Evolutionary conservation across 768 basidiomycete species (phyloP), one percentile per base, ranked within the genome.

Genomic region (Mycena amicta): DNA sequence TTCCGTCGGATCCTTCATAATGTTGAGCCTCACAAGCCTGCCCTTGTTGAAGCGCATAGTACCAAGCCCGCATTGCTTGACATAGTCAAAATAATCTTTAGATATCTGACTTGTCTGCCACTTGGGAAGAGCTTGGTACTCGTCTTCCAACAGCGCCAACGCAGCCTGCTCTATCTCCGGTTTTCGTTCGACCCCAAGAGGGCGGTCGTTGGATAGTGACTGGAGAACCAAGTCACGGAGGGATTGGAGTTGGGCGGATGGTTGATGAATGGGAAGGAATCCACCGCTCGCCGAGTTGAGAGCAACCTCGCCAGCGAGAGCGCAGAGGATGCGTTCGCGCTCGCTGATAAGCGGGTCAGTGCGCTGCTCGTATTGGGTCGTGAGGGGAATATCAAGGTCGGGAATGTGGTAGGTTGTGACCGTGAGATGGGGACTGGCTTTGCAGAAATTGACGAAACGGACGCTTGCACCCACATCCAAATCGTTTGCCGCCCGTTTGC

Each of bases 251-350:
- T 5, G 3, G 6, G 33, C 12, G 25, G 30, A 26, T 2, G 30
- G 30, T 23, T 20, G 30, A 37, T 33, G 22, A 4, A 50, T 28
- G 3, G 55, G 47, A 18, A 8, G 30, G 26, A 40, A 8, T 4
- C 55, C 55, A 28, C 55, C 55, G 6, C 16, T 28, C 4, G 46
- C 46, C 4, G 55, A 56, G 25, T 50, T 50, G 20, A 56, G n/a
- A 5, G 55, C n/a, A 2, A 5, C 16, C 6, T 12, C 15, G 15
- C 47, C 55, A 2, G 16, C 12, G 4, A 50, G 13, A 4, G 47
- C 55, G 3, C 23, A 23, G 12, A 56, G 11, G 5, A 50, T 41
- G 5, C 55, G 46, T 22, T 56, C 55, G 16, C 31, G 3, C 13
- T 25, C 13, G 23, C 46, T 40, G 15, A 50, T 37, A 2, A 3